These are phyloP conservation scores for Backusella luteola DNA, from an alignment of 192 early-diverging fungal genomes.

Conservation along the genomic window DNA sequence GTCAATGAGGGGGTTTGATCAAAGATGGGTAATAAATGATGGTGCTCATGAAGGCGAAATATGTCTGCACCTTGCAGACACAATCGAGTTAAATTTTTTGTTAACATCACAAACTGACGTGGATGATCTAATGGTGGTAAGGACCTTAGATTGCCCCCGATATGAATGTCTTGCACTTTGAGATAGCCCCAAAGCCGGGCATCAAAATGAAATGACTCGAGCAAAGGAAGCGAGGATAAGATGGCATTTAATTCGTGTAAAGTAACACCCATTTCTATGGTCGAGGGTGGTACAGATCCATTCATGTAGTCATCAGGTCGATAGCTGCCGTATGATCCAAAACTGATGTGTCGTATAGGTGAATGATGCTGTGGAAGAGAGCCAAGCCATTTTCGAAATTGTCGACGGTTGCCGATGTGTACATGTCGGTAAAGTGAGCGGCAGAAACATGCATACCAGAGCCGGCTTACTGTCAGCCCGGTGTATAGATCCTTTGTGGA, in stretches of 20 bases:
- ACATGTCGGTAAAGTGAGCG: constrained; percentile 1
- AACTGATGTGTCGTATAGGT: neutral
- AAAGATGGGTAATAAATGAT: neutral
- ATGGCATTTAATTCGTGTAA: neutral
- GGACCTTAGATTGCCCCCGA: neutral
- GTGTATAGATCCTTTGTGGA: neutral
- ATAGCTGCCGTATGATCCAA: neutral
- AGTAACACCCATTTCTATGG: neutral
- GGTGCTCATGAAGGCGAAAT: neutral
- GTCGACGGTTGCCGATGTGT: neutral
- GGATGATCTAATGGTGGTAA: constrained; percentile 1
- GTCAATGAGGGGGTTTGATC: neutral
- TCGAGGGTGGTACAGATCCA: neutral
- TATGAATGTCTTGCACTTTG: neutral
- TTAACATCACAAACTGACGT: neutral
- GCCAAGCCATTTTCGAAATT: neutral
- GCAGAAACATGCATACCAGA: neutral
- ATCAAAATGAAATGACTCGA: constrained; percentile 6
- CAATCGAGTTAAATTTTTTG: neutral
- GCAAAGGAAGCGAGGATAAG: neutral
- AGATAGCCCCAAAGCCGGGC: neutral
- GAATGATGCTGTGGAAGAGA: neutral
- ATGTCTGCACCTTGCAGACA: neutral
- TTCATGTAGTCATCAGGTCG: neutral
- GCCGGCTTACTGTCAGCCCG: neutral